Conservation (phyloP, 345 rosid species). For the rapeseed (Brassica napus) region DNA sequence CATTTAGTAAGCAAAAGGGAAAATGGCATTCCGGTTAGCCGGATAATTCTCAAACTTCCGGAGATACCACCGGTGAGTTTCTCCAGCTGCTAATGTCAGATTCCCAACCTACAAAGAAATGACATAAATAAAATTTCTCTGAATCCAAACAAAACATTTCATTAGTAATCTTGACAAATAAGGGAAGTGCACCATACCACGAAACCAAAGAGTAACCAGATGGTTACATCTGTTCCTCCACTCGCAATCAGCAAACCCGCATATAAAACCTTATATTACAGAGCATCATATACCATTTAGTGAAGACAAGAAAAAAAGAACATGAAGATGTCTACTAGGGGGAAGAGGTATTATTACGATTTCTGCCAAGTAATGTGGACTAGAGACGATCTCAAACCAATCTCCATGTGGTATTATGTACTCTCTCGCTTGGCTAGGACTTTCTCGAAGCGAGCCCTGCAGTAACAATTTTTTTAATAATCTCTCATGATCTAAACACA, state of each 20-base stretch:
- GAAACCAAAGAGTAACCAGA: conserved; percentile 64
- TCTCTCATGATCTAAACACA: conserved; percentile 16
- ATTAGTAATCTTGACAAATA: not conserved
- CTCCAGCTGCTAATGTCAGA: conserved; percentile 62
- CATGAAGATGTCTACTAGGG: not conserved
- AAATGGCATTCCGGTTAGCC: conserved; percentile 46
- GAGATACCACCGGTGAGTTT: conserved; percentile 75
- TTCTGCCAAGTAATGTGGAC: conserved; percentile 79
- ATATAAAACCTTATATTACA: conserved; percentile 57
- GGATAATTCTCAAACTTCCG: conserved; percentile 69
- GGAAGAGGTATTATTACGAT: conserved; percentile 48
- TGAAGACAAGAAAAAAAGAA: not conserved
- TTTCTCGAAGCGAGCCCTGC: conserved; percentile 61
- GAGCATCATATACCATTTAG: not conserved
- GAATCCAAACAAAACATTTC: conserved; percentile 11
- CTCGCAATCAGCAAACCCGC: conserved; percentile 64
- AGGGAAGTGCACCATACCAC: conserved; percentile 48
- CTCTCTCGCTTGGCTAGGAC: conserved; percentile 37
- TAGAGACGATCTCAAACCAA: conserved; percentile 78
- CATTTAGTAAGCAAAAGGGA: conserved; percentile 52
- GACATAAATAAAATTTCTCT: not conserved
- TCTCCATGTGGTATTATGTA: conserved; percentile 68
- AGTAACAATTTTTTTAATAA: not conserved
- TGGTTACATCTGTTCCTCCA: conserved; percentile 66
- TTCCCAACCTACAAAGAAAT: conserved; percentile 56